Percentiles rank a stretch among this genome's conserved stretches.
These are phyloP conservation scores for Lichtheimia ramosa DNA, from an alignment of 371 early-diverging fungal genomes.

Conservation along the genomic window DNA sequence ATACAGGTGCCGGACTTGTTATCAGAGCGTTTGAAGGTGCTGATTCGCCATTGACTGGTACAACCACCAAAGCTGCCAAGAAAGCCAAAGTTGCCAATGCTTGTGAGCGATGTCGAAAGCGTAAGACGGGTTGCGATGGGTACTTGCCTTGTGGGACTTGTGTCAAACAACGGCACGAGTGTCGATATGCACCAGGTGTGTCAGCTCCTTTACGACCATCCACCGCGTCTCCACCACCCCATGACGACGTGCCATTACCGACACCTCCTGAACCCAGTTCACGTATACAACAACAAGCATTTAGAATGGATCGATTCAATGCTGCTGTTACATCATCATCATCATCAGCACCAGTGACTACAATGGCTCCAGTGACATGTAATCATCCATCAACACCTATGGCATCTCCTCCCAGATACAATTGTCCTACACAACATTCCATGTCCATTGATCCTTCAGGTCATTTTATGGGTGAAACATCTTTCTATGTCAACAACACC, in stretches of 20 bases:
- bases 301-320: slow-evolving; percentile 3
- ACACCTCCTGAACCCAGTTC: slow-evolving; percentile 4
- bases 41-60: background rate
- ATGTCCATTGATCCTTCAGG: slow-evolving; percentile 3
- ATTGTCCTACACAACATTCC: background rate
- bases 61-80: slow-evolving; percentile 3
- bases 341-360: background rate
- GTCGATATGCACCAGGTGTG: slow-evolving; percentile 18
- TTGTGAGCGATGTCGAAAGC: slow-evolving; percentile 15
- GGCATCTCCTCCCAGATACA: background rate
- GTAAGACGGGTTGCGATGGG: slow-evolving; percentile 23
- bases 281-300: background rate
- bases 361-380: background rate
- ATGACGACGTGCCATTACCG: background rate
- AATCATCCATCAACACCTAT: background rate
- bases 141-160: slow-evolving; percentile 9
- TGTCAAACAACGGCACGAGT: slow-evolving; percentile 4
- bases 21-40: slow-evolving; percentile 15
- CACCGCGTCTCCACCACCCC: background rate
- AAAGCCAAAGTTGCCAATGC: slow-evolving; percentile 14
- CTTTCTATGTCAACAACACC: slow-evolving; percentile 2
- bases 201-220: background rate
- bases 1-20: slow-evolving; percentile 13
- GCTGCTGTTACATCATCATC: background rate
- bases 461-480: slow-evolving; percentile 13